Evolutionary conservation across 768 basidiomycete species (phyloP).

Genomic region (Bullera alba): DNA sequence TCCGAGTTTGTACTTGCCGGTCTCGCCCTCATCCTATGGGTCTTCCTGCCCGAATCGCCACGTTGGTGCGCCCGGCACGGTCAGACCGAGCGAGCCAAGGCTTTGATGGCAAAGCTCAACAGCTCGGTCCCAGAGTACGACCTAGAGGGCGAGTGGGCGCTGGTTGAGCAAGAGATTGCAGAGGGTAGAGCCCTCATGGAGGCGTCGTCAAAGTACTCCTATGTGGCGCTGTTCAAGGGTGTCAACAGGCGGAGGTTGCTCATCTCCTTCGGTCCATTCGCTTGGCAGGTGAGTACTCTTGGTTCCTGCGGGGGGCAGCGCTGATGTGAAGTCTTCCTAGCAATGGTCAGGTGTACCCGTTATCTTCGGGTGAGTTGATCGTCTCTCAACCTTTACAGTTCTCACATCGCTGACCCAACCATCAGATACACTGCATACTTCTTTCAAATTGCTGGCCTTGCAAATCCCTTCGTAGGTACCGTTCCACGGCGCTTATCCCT

Average conservation of each 20-base stretch:
- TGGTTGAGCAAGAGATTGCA: conserved; percentile 1
- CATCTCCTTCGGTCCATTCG: conserved; percentile 6
- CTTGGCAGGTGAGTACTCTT: conserved; percentile 1
- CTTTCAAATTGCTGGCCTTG: conserved; percentile 17
- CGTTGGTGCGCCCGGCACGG: conserved; percentile 1
- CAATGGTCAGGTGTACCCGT: conserved; percentile 3
- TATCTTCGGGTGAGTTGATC: too few relatives aligned
- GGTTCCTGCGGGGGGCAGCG: conserved; percentile 6
- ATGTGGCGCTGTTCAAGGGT: conserved; percentile 8
- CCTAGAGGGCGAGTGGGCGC: conserved; percentile 1
- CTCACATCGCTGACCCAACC: too few relatives aligned
- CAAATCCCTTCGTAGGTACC: conserved; percentile 16
- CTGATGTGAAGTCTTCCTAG: too few relatives aligned
- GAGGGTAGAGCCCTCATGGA: not conserved
- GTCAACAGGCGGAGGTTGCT: conserved; percentile 10
- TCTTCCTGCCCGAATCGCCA: conserved; percentile 8
- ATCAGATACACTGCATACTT: conserved; percentile 16
- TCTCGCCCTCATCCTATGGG: conserved; percentile 1
- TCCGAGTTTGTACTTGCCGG: conserved; percentile 1
- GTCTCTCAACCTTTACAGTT: too few relatives aligned
- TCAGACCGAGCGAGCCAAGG: conserved; percentile 1
- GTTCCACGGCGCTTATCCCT: too few relatives aligned
- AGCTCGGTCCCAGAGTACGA: conserved; percentile 1
- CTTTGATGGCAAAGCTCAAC: not conserved
- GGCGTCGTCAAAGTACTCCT: not conserved